Evolutionary conservation across 164 flowering plant species (phyloP), one percentile per base, ranked within the genome.

Genomic region (Aristolochia californica): DNA sequence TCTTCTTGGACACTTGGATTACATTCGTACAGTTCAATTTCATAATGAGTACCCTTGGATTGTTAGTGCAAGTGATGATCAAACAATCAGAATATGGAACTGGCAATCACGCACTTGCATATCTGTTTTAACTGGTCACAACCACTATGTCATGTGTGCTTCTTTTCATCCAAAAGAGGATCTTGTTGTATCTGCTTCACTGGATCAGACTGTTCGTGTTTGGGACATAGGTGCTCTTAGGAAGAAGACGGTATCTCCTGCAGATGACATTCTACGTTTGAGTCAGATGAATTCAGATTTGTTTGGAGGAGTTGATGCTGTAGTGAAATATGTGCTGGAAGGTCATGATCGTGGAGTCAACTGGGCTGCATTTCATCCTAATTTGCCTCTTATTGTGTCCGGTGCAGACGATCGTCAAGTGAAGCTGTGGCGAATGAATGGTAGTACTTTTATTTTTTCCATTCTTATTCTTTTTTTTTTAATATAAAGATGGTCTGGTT

Each of bases 401-500:
- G 95, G 95, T 54, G 97, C 96, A 26, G 96, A 91, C 83, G 98
- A 91, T 64, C 96, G 98, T 48, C 96, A 86, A 78, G 89, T 91
- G 44, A 91, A 91, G 65, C 66, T 91, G 38, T 91, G 98, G 96
- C 80, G 98, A 27, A 91, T 91, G 98, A 91, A 86, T 70, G 98
- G 98, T 91, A 81, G 8, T 43, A 47, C 10, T 47, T 47, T n/a
- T 20, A 11, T 47, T 47, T 20, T 4, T 47, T 8, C 13, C 15
- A 47, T 47, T 17, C 18, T 20, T 47, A 34, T 47, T 20, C 50
- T 47, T 20, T 2, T 47, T 5, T 47, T 47, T 47, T 17, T 27
- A 4, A 15, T 28, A 13, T 25, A 11, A 13, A 15, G n/a, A 26
- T 26, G 17, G 17, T 3, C 15, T 3, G 20, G 13, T 28, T 17